Evolutionary conservation across 345 rosid genomes (phyloP), one percentile per base, ranked within the genome.

Genomic region (Xanthoceras sorbifolium): DNA sequence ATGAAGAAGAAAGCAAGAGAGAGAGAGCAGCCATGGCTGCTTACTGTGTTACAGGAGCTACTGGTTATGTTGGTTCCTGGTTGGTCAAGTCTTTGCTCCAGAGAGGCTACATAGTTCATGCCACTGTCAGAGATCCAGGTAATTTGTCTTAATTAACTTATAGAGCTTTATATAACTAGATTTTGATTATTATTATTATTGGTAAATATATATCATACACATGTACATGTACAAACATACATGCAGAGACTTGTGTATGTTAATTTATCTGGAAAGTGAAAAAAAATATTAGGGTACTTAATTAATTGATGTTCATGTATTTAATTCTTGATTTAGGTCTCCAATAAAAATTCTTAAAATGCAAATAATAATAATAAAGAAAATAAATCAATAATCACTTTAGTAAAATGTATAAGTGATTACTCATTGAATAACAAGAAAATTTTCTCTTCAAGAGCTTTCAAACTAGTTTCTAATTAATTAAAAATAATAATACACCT

Each of bases 21-120:
- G 52, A 42, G 29, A 20, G 71, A 63, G 28, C 67, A 71, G 52
- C 77, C 52, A 85, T 57, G 62, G 62, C 6, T 22, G 62, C 81
- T n/a, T 94, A 87, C 66, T 94, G 97, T 62, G 98, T 92, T 17
- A 92, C 94, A 0, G 97, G 94, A 23, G 91, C 97, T 9, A 89
- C 69, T 54, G 98, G 97, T 20, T 94, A 87, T 50, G 80, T 92
- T 29, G 97, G 97, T 23, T 92, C 97, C 42, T 91, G 93, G 93
- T 68, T 94, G 75, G 97, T 90, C 68, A 89, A 88, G 85, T 78
- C 88, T 77, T 90, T 92, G 31, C 97, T 94, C 36, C 80, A 84
- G 18, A 64, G 81, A 73, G 93, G 97, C 36, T 82, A 66, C 77
- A 77, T 18, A 12, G 92, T 94, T 78, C 97, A 94, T 83, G 98